Percentiles rank a stretch among this genome's conserved stretches.
Conservation (phyloP, 352 stramenopile genomes). For the Phytopythium ostracodes region DNA sequence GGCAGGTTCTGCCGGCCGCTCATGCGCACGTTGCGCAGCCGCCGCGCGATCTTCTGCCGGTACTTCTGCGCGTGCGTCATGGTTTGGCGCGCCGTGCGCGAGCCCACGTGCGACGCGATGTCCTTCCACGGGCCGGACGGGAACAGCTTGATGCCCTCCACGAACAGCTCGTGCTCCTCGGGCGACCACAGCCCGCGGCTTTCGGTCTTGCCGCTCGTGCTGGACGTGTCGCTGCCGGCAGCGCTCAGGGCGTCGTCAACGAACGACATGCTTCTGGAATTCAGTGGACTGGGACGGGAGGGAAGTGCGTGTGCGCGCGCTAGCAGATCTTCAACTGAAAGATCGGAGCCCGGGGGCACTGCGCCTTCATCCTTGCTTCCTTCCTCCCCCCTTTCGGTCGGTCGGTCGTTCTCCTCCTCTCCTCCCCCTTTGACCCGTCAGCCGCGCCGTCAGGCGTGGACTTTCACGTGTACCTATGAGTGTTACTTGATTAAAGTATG, state of each 20-base stretch:
- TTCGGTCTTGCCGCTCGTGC: conserved; percentile 32
- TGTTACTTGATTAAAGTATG: background rate
- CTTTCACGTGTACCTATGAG: background rate
- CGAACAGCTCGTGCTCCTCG: conserved; percentile 71
- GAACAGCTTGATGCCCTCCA: conserved; percentile 76
- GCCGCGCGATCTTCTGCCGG: conserved; percentile 74
- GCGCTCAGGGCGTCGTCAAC: conserved; percentile 26
- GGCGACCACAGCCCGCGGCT: conserved; percentile 67
- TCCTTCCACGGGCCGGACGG: conserved; percentile 74
- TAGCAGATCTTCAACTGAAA: conserved; percentile 64
- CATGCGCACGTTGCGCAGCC: conserved; percentile 66
- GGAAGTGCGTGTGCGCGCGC: conserved; percentile 18
- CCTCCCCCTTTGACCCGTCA: conserved; percentile 3
- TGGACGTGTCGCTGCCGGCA: conserved; percentile 20
- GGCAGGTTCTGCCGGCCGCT: conserved; percentile 59
- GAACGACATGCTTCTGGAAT: conserved; percentile 28
- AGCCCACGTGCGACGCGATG: conserved; percentile 67
- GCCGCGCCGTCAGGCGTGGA: background rate
- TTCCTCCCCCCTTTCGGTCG: background rate
- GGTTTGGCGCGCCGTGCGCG: conserved; percentile 67
- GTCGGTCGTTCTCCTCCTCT: background rate
- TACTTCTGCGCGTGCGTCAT: conserved; percentile 87
- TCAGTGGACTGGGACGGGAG: background rate
- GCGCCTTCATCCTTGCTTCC: background rate
- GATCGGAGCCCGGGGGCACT: conserved; percentile 12